Evolutionary conservation across 139 green algal genomes (phyloP), one percentile per base, ranked within the genome.

Genomic region (Ulvella scutata): DNA sequence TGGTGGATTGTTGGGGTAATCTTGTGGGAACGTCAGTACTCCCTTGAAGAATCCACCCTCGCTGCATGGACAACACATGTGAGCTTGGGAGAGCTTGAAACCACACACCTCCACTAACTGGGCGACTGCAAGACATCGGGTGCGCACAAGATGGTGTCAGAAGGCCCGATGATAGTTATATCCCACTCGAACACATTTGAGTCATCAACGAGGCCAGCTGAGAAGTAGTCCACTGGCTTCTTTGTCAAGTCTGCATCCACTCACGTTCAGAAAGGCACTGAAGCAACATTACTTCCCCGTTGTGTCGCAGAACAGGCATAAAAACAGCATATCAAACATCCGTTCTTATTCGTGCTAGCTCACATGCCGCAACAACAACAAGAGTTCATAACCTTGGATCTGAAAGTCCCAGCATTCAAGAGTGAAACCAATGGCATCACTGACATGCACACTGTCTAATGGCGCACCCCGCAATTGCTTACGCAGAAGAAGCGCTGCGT

Each of bases 41-140:
- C 93, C 92, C 76, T 96, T 97, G 85, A 99, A 99, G 83, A 99
- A 99, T n/a, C 95, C 95, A 28, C 95, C 95, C 86, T 99, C 95
- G 75, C 90, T 96, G 79, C 51, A 38, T 4, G 38, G 28, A 43
- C 20, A 73, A 38, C 61, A 73, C 17, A 17, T 20, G 17, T 23
- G 20, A 23, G 61, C 17, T 34, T 17, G 61, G 17, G 21, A 23
- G 17, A 73, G 29, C 61, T 33, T 17, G 61, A 31, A 13, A 10
- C 13, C 20, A 10, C 35, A 59, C 23, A 17, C 61, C 20, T 28
- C 61, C 20, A 17, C 20, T 13, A 73, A 73, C 10, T 17, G 37
- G 61, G 61, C 43, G 43, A 20, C 20, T 13, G 23, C 17, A 26
- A 35, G 61, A 73, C 17, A 44, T 28, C 40, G 38, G n/a, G 29